A percentile compares a stretch with the other conserved stretches of the same genome.
Conservation (phyloP, 495 filamentous ascomycete genomes). For the Amphirosellinia nigrospora region DNA sequence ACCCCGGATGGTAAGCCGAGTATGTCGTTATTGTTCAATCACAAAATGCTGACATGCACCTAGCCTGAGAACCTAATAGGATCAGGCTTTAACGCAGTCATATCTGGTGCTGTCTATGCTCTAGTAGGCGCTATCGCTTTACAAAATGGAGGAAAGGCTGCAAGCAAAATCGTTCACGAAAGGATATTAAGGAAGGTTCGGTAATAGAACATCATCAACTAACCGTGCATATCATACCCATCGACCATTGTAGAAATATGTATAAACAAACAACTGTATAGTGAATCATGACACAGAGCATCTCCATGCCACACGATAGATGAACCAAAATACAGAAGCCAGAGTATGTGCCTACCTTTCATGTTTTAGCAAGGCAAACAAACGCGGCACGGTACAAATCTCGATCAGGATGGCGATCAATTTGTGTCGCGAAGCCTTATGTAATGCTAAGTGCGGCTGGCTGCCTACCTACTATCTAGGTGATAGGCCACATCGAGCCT, state of each 20-base stretch:
- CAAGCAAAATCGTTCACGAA: constrained; percentile 75
- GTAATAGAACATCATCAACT: constrained; percentile 21
- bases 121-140: constrained; percentile 87
- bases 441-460: not conserved
- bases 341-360: not conserved
- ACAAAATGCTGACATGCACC: constrained; percentile 26
- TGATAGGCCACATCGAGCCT: not conserved
- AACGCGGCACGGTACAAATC: not conserved
- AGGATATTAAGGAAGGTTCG: constrained; percentile 66
- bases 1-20: constrained; percentile 70
- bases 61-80: constrained; percentile 72
- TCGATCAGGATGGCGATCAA: not conserved
- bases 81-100: constrained; percentile 75
- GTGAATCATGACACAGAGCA: constrained; percentile 32
- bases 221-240: not conserved
- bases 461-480: too few relatives aligned
- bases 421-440: not conserved
- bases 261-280: constrained; percentile 33
- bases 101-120: constrained; percentile 79
- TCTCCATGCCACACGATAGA: constrained; percentile 10
- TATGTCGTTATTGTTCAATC: not conserved
- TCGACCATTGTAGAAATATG: constrained; percentile 30
- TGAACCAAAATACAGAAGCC: not conserved
- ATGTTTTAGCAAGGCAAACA: not conserved
- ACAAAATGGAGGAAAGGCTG: constrained; percentile 80